Base-by-base conservation (phyloP, 2,329 filamentous ascomycete species). In the Colletotrichum melonis region DNA sequence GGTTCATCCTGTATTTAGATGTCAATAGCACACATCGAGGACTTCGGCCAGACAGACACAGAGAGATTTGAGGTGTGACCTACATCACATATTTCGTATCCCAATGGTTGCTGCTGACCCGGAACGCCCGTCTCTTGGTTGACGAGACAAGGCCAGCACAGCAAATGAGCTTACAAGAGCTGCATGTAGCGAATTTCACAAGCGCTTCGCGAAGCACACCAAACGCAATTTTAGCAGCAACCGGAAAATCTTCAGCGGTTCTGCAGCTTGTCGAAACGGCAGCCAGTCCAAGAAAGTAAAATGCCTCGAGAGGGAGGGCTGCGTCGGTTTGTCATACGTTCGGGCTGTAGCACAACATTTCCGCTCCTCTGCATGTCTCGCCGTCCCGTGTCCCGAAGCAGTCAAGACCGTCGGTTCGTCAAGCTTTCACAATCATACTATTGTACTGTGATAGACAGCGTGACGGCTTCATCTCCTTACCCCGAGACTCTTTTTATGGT, bases 231-330 rank as follows among this genome's bases (percentile, higher is more conserved):
- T 19, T 49, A n/a, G 42, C 19, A 52, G 24, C 30, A 46, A 42
- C 46, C 55, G 59, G 63, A 49, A 67, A 28, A 58, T 71, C 69
- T 72, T 72, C 49, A 72, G 52, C 65, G 65, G 69, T 63, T 70
- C 62, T 65, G 55, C 30, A 55, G 56, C 16, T 24, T 35, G 42
- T 49, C 14, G 35, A 65, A 24, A 54, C 35, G 63, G 24, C 30
- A 30, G 30, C 56, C 42, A 49, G 42, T n/a, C 16, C 16, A 19
- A 28, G 26, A 19, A 63, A 24, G 16, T 26, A 26, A 32, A 30
- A 16, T 52, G 49, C 2, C 55, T n/a, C 38, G 35, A 59, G 55
- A 64, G 35, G 35, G 26, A 60, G 46, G 64, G 54, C 38, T 26
- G 26, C 19, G 16, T 28, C 32, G 11, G 49, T 30, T 63, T 63